Conservation (phyloP, 768 basidiomycete genomes). For the Paxillus rubicundulus region DNA sequence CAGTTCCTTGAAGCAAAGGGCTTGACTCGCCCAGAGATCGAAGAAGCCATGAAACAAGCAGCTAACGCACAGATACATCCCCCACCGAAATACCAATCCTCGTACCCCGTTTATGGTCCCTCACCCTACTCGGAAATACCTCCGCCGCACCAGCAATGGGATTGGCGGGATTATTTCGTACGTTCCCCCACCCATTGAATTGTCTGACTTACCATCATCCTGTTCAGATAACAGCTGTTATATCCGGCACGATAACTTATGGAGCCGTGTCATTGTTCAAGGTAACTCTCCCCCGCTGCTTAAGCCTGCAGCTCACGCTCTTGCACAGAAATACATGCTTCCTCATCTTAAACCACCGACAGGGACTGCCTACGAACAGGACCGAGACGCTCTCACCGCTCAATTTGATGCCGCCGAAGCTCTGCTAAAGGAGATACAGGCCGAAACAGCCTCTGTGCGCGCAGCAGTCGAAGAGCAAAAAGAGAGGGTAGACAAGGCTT, state of each 20-base stretch:
- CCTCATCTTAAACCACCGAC: constrained; percentile 91
- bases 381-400: constrained; percentile 77
- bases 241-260: constrained; percentile 84
- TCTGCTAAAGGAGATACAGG: constrained; percentile 75
- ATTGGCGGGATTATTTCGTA: constrained; percentile 98
- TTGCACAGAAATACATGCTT: constrained; percentile 77
- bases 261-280: constrained; percentile 77
- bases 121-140: constrained; percentile 37
- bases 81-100: constrained; percentile 13
- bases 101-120: constrained; percentile 46
- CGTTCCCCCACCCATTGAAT: constrained; percentile 26
- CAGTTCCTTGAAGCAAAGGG: constrained; percentile 97
- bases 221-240: constrained; percentile 82
- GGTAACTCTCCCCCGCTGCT: constrained; percentile 38
- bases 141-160: constrained; percentile 56
- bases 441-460: constrained; percentile 70
- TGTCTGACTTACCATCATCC: constrained; percentile 20
- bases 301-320: background rate
- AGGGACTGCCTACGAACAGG: constrained; percentile 84
- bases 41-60: constrained; percentile 73
- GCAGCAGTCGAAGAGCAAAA: constrained; percentile 75
- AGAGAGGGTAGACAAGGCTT: constrained; percentile 66
- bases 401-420: constrained; percentile 90
- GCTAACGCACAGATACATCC: constrained; percentile 25
- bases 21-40: constrained; percentile 78